Evolutionary conservation across 495 filamentous ascomycete genomes (phyloP).

Genomic region (Haplographium delicatum): DNA sequence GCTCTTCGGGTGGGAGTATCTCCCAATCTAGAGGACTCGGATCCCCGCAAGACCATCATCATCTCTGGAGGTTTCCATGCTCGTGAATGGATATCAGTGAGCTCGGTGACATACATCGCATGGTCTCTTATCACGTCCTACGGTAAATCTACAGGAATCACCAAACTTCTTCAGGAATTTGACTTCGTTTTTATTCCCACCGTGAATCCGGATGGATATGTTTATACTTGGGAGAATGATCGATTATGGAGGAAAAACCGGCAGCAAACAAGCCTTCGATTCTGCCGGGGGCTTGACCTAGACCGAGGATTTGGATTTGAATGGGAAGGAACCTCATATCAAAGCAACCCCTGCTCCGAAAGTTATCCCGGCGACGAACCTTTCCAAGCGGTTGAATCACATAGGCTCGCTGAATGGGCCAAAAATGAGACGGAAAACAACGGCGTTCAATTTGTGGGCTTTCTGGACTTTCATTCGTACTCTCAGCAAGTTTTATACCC

Average conservation of each 20-base stretch:
- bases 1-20: slow-evolving; percentile 74
- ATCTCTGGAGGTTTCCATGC: slow-evolving; percentile 84
- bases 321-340: slow-evolving; percentile 65
- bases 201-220: slow-evolving; percentile 89
- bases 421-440: slow-evolving; percentile 72
- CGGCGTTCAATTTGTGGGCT: slow-evolving; percentile 67
- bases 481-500: slow-evolving; percentile 94
- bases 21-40: slow-evolving; percentile 33
- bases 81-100: slow-evolving; percentile 93
- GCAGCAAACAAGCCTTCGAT: slow-evolving; percentile 73
- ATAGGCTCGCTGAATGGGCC: slow-evolving; percentile 74
- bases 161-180: slow-evolving; percentile 70
- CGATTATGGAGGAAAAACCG: slow-evolving; percentile 95
- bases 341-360: slow-evolving; percentile 84
- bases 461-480: slow-evolving; percentile 92
- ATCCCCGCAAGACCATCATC: slow-evolving; percentile 69
- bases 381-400: slow-evolving; percentile 80
- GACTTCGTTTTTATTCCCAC: slow-evolving; percentile 89
- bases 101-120: slow-evolving; percentile 84
- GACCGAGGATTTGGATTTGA: slow-evolving; percentile 81
- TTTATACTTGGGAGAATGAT: slow-evolving; percentile 87
- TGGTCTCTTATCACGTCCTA: slow-evolving; percentile 84
- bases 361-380: slow-evolving; percentile 79
- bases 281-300: slow-evolving; percentile 84
- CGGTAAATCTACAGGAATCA: slow-evolving; percentile 60